A percentile compares a stretch with the other conserved stretches of the same genome.
phyloP scores from a whole-genome alignment of 441 rosid species.

The Erodium moschatum region DNA sequence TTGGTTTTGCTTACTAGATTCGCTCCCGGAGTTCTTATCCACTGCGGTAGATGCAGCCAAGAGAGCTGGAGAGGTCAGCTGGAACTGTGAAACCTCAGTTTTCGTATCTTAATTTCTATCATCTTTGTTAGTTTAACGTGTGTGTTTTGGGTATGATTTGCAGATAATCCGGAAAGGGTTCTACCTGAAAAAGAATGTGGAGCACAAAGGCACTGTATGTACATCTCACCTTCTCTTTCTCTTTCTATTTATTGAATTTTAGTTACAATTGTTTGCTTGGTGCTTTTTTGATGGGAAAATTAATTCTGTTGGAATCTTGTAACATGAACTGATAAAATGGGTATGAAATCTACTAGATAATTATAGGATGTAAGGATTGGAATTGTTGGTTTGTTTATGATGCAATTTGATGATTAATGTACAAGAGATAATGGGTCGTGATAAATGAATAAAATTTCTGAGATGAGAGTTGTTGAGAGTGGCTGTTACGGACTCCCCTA shows the following conservation, averaged over 20 bases:
- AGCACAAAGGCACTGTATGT: slow-evolving; percentile 82
- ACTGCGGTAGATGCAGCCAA: slow-evolving; percentile 81
- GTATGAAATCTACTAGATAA: not conserved
- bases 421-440: not conserved
- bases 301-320: not conserved
- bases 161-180: slow-evolving; percentile 75
- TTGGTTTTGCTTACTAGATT: slow-evolving; percentile 31
- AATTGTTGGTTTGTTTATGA: not conserved
- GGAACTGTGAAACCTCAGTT: slow-evolving; percentile 1
- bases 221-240: not conserved
- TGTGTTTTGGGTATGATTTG: slow-evolving; percentile 9
- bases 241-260: not conserved
- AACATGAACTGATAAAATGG: not conserved
- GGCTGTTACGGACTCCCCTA: too few species aligned
- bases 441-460: not conserved
- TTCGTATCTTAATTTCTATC: not conserved
- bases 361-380: not conserved
- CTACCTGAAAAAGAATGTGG: slow-evolving; percentile 73
- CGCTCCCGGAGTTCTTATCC: slow-evolving; percentile 41
- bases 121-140: not conserved
- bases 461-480: not conserved
- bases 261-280: not conserved
- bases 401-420: not conserved
- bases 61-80: slow-evolving; percentile 68
- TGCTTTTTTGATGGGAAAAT: not conserved